phyloP scores from a whole-genome alignment of 176 grass and related monocot species.

The Panicum miliaceum region DNA sequence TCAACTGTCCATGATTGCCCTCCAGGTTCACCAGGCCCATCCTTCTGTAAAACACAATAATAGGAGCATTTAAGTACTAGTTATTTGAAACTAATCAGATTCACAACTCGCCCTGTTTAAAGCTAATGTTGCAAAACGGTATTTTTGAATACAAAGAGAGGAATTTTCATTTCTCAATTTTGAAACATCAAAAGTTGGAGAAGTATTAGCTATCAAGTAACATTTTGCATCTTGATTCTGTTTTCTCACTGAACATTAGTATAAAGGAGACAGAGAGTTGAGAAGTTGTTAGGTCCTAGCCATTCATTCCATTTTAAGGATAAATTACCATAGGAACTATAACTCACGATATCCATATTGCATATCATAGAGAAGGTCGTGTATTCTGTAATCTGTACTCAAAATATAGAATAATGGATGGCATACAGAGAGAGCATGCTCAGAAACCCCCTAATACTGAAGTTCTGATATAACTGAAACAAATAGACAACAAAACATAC shows the following conservation, averaged over 20 bases:
- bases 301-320: background rate
- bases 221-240: background rate
- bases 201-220: background rate
- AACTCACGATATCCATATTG: background rate
- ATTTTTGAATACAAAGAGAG: background rate
- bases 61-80: background rate
- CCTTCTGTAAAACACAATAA: slow-evolving; percentile 66
- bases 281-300: background rate
- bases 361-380: slow-evolving; percentile 5
- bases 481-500: slow-evolving; percentile 56
- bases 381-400: background rate
- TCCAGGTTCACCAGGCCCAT: slow-evolving; percentile 94
- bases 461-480: slow-evolving; percentile 19
- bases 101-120: background rate
- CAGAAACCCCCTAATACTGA: background rate
- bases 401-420: slow-evolving; percentile 16
- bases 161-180: slow-evolving; percentile 6
- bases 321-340: background rate
- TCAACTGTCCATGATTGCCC: slow-evolving; percentile 94
- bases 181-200: background rate
- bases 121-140: background rate
- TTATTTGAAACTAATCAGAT: slow-evolving; percentile 26
- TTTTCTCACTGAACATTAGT: slow-evolving; percentile 2
- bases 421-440: background rate
- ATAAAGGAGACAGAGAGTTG: background rate